Conservation (phyloP, 2,329 filamentous ascomycete genomes). For the Nemania sp. region DNA sequence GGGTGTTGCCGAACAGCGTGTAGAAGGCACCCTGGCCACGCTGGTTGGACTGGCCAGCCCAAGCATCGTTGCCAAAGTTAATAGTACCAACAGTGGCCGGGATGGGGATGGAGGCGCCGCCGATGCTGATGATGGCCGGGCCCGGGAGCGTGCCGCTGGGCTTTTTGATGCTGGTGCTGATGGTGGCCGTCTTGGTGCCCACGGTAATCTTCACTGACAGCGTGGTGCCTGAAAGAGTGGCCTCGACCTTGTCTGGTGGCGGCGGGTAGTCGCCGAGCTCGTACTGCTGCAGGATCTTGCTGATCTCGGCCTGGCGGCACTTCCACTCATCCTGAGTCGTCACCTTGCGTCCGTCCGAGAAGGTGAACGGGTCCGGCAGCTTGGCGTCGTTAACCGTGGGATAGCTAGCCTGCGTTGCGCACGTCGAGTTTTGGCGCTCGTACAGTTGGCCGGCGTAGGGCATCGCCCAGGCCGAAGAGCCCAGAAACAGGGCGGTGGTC, state of each 20-base stretch:
- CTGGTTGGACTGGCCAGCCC: slow-evolving; percentile 55
- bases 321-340: slow-evolving; percentile 50
- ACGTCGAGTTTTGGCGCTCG: slow-evolving; percentile 42
- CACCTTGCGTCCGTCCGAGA: slow-evolving; percentile 47
- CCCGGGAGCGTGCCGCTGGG: slow-evolving; percentile 52
- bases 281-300: slow-evolving; percentile 52
- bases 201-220: slow-evolving; percentile 51
- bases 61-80: slow-evolving; percentile 61
- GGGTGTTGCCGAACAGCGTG: slow-evolving; percentile 57
- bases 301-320: slow-evolving; percentile 54
- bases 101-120: slow-evolving; percentile 57
- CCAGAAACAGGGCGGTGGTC: slow-evolving; percentile 36
- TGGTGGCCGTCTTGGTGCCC: slow-evolving; percentile 49
- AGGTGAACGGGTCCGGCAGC: slow-evolving; percentile 54
- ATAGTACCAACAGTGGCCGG: slow-evolving; percentile 59
- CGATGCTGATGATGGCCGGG: slow-evolving; percentile 62
- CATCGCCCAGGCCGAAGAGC: slow-evolving; percentile 40
- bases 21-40: slow-evolving; percentile 64
- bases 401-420: slow-evolving; percentile 41
- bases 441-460: slow-evolving; percentile 43
- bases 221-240: slow-evolving; percentile 46
- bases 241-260: slow-evolving; percentile 51
- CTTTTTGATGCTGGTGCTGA: slow-evolving; percentile 48
- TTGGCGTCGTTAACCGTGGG: slow-evolving; percentile 43
- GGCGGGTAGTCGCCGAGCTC: slow-evolving; percentile 54